Percentiles rank a stretch among this genome's conserved stretches.
phyloP scores from a whole-genome alignment of 257 asterid genomes.

The Salvia rosmarinus region DNA sequence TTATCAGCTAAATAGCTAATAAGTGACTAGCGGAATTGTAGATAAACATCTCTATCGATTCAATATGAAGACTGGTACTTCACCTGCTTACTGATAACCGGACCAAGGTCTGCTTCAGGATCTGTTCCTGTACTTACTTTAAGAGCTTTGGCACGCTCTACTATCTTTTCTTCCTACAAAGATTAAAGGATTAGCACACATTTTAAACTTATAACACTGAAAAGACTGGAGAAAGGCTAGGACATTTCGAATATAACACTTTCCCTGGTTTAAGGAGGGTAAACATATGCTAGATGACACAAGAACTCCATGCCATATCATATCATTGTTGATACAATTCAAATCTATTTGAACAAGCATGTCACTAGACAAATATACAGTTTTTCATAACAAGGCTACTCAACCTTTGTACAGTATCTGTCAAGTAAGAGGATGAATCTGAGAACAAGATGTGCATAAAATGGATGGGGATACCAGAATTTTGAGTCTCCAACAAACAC shows the following conservation, averaged over 20 bases:
- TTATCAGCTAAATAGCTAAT: constrained; percentile 19
- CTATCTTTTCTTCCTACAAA: constrained; percentile 81
- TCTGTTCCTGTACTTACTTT: constrained; percentile 88
- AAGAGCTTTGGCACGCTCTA: constrained; percentile 91
- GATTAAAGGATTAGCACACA: constrained; percentile 17
- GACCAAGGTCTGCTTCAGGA: constrained; percentile 97
- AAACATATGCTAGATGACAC: constrained; percentile 2
- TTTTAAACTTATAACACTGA: constrained; percentile 20
- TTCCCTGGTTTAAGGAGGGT: background rate
- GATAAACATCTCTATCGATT: constrained; percentile 22
- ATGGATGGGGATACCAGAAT: constrained; percentile 59
- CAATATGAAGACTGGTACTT: constrained; percentile 31
- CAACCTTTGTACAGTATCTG: constrained; percentile 9
- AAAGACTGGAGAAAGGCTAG: background rate
- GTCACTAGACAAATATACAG: background rate
- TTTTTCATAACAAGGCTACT: background rate
- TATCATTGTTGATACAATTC: background rate
- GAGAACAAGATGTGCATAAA: constrained; percentile 8
- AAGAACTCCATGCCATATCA: background rate
- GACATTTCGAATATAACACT: background rate
- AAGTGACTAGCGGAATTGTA: constrained; percentile 9
- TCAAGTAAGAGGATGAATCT: constrained; percentile 5
- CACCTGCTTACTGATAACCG: constrained; percentile 96
- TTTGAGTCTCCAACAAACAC: constrained; percentile 94
- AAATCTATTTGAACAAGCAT: constrained; percentile 13